Percentiles rank a stretch among this genome's conserved stretches.
These are phyloP conservation scores for Oryza rufipogon DNA, from an alignment of 176 grass and related monocot genomes.

Conservation along the genomic window DNA sequence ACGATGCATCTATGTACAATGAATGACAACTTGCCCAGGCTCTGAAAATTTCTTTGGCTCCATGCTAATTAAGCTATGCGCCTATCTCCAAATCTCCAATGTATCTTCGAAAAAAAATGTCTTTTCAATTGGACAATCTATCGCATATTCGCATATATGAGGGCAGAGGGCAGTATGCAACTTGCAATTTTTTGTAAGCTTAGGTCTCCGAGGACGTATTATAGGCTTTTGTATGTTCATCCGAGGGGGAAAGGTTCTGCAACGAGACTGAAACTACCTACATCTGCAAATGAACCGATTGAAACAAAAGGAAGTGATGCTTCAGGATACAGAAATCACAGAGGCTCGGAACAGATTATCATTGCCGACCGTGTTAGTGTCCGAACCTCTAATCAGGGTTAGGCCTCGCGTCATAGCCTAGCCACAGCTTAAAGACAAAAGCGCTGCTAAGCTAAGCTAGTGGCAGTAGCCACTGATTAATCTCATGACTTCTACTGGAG, in stretches of 20 bases:
- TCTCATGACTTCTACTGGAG: neutral
- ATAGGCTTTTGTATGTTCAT: neutral
- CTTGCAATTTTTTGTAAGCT: neutral
- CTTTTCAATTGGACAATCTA: neutral
- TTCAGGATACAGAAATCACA: slow-evolving; percentile 9
- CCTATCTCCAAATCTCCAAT: too few species aligned
- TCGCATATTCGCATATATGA: neutral
- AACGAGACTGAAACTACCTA: neutral
- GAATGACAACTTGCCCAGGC: neutral
- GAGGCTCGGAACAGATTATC: neutral
- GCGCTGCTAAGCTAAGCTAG: slow-evolving; percentile 25
- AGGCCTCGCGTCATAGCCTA: slow-evolving; percentile 36
- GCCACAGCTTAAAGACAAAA: slow-evolving; percentile 11
- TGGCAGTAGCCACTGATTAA: slow-evolving; percentile 29
- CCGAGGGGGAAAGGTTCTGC: neutral
- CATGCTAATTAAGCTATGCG: neutral
- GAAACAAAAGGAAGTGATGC: neutral
- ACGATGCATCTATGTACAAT: too few species aligned
- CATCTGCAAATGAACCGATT: neutral
- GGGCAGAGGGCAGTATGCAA: neutral
- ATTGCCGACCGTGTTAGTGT: slow-evolving; percentile 38
- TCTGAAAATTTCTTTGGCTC: neutral
- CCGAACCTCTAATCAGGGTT: slow-evolving; percentile 33
- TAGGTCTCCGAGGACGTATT: neutral
- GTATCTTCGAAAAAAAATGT: neutral